Evolutionary conservation across 768 basidiomycete species (phyloP).

Genomic region (Phylloporus arenicola): DNA sequence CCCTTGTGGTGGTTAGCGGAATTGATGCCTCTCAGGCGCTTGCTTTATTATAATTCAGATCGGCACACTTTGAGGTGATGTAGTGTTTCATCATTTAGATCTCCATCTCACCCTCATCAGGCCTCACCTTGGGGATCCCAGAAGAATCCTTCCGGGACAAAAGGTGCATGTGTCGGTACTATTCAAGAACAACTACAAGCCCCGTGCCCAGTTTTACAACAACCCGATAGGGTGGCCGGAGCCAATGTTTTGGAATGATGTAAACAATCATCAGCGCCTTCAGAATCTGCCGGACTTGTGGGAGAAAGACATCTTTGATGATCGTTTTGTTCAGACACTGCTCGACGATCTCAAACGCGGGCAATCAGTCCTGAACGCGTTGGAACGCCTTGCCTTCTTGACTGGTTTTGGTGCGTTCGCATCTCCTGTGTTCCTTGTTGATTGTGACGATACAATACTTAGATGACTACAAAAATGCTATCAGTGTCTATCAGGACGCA

Average conservation of each 20-base stretch:
- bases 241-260: constrained; percentile 29
- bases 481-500: background rate
- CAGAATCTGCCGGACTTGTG: constrained; percentile 15
- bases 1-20: constrained; percentile 23
- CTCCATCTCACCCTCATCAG: constrained; percentile 13
- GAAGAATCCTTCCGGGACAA: constrained; percentile 26
- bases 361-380: constrained; percentile 14
- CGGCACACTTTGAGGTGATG: constrained; percentile 17
- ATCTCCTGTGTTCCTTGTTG: background rate
- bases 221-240: constrained; percentile 23
- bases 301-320: constrained; percentile 29
- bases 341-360: constrained; percentile 16
- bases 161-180: constrained; percentile 30
- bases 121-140: constrained; percentile 24
- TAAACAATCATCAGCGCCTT: constrained; percentile 16
- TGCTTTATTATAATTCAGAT: constrained; percentile 28
- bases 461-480: constrained; percentile 17
- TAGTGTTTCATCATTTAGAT: background rate
- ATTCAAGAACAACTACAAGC: constrained; percentile 28
- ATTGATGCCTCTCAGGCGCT: constrained; percentile 18
- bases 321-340: constrained; percentile 11
- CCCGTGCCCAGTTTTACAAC: constrained; percentile 19
- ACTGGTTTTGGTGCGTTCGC: constrained; percentile 22
- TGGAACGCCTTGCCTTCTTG: constrained; percentile 29
- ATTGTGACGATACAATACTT: background rate